Conservation (phyloP, 176 grass and related monocot genomes). For the Dendrocalamus sinicus region DNA sequence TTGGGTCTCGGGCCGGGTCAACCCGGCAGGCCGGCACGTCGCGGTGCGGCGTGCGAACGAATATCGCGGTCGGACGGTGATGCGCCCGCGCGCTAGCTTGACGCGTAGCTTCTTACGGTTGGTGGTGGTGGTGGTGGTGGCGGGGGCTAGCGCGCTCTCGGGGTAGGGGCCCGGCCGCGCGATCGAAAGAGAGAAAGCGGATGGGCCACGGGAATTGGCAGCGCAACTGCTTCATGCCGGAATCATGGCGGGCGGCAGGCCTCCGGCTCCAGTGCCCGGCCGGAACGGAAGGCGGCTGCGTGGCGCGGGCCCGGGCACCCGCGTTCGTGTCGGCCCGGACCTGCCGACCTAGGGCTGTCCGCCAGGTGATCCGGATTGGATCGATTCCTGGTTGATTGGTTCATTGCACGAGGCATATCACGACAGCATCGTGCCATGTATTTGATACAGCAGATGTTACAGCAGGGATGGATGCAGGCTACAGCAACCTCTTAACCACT, state of each 20-base stretch:
- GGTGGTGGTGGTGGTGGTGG: not conserved
- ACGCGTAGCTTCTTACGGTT: not conserved
- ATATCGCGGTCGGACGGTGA: not conserved
- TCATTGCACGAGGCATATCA: not conserved
- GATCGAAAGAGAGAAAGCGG: no score
- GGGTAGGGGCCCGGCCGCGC: not conserved
- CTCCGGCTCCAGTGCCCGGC: not conserved
- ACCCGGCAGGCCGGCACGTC: not conserved
- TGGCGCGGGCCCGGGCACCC: not conserved
- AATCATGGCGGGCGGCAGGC: not conserved
- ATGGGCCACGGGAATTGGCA: slow-evolving; percentile 16
- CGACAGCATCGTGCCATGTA: not conserved
- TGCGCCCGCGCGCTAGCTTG: not conserved
- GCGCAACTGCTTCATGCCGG: slow-evolving; percentile 23
- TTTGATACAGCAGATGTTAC: not conserved
- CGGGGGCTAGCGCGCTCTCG: not conserved
- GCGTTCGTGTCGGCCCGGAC: not conserved
- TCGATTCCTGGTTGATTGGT: not conserved
- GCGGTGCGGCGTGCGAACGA: not conserved
- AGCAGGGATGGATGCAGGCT: not conserved
- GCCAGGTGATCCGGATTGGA: slow-evolving; percentile 7
- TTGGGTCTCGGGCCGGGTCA: not conserved
- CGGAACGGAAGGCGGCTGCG: not conserved
- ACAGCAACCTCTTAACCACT: no score
- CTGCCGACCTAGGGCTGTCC: not conserved